A percentile compares a stretch with the other conserved stretches of the same genome.
phyloP scores from a whole-genome alignment of 257 asterid species.

The Vinca minor region DNA sequence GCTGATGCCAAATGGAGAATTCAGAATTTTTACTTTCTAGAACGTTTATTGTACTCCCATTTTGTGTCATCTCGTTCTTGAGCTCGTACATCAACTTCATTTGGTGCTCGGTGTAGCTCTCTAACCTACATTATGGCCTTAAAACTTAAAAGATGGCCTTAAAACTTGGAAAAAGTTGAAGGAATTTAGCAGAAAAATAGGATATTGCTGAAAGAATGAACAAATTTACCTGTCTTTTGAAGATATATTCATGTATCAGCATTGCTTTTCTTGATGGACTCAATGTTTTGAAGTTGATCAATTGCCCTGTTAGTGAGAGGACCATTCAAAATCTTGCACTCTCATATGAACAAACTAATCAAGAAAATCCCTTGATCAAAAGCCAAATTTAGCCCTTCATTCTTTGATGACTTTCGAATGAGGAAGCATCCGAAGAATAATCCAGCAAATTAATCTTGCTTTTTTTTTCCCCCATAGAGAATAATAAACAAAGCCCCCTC shows the following conservation, averaged over 20 bases:
- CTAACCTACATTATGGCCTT: conserved; percentile 50
- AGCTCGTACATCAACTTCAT: conserved; percentile 45
- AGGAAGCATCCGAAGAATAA: neutral
- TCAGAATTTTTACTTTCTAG: conserved; percentile 10
- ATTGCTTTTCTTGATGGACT: conserved; percentile 48
- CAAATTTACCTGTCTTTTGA: conserved; percentile 63
- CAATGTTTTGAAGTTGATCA: conserved; percentile 19
- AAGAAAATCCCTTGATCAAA: too few species aligned
- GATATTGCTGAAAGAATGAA: neutral
- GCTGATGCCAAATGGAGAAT: conserved; percentile 11
- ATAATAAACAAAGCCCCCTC: conserved; percentile 18
- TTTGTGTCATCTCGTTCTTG: conserved; percentile 18
- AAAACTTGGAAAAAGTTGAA: neutral
- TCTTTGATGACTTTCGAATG: neutral
- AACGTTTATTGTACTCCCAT: conserved; percentile 2
- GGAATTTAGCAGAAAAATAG: neutral
- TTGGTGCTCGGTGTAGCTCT: conserved; percentile 58
- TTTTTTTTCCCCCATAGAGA: too few species aligned
- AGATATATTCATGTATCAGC: conserved; percentile 53
- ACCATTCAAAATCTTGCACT: conserved; percentile 18
- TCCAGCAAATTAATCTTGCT: conserved; percentile 13
- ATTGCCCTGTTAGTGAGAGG: neutral
- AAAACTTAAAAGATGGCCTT: too few species aligned
- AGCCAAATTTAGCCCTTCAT: too few species aligned
- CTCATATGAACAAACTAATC: conserved; percentile 7